Percentiles rank a stretch among this genome's conserved stretches.
These are phyloP conservation scores for Amylocarpus encephaloides DNA, from an alignment of 2,329 filamentous ascomycete species.

Conservation along the genomic window DNA sequence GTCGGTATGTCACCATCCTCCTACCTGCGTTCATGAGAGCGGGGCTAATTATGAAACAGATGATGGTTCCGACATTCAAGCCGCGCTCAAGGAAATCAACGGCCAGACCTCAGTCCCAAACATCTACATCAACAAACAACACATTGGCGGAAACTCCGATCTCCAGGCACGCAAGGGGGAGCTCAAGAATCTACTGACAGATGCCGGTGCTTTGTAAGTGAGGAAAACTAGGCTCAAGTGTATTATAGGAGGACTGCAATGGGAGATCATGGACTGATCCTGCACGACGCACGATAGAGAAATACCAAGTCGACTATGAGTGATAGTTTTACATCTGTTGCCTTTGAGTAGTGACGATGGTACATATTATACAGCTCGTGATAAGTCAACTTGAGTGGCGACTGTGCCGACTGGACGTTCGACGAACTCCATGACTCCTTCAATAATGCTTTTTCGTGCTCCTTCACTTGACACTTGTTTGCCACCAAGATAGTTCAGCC, in stretches of 20 bases:
- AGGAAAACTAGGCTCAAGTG: not conserved
- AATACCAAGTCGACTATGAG: not conserved
- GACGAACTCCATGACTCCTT: conserved; percentile 83
- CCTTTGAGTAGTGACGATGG: not conserved
- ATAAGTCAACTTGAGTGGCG: conserved; percentile 59
- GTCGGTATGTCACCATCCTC: conserved; percentile 51
- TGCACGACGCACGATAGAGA: not conserved
- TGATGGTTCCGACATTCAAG: conserved; percentile 77
- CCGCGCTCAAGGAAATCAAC: conserved; percentile 72
- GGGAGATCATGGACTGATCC: not conserved
- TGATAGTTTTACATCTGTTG: not conserved
- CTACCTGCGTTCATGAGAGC: not conserved
- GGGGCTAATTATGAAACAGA: conserved; percentile 41
- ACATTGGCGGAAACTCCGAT: conserved; percentile 96
- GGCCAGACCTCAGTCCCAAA: conserved; percentile 89
- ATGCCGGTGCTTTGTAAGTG: conserved; percentile 54
- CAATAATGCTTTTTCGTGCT: conserved; percentile 73
- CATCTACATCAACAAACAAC: conserved; percentile 84
- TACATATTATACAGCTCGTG: conserved; percentile 1
- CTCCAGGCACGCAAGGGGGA: conserved; percentile 61
- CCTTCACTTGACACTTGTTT: conserved; percentile 80
- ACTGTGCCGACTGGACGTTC: conserved; percentile 83
- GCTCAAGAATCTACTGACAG: conserved; percentile 58
- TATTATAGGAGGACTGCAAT: not conserved
- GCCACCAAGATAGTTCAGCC: conserved; percentile 85